Base-by-base conservation (phyloP, 1,284 basidiomycete genomes). In the Tilletia indica region DNA sequence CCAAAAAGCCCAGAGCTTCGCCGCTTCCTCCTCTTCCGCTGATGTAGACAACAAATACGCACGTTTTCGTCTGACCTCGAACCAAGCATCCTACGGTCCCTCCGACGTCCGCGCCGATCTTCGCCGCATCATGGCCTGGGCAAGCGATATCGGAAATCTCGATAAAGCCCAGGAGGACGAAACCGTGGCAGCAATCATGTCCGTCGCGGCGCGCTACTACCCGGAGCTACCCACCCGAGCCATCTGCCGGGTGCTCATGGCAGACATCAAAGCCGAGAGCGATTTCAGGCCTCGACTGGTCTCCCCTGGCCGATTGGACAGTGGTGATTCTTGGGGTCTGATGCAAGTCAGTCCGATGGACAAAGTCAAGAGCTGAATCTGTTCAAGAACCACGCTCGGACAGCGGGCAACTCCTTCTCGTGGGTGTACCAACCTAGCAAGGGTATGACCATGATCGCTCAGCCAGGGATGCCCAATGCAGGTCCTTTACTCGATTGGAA, bases 231-330 rank as follows among this genome's bases (percentile, higher is more conserved):
- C 77, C 25, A 82, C 79, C 0, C 71, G 72, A 21, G 76, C 72
- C 66, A 79, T 80, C 4, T 68, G 71, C 1, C 73, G 81, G 6
- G 73, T 79, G 31, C 77, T 83, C 69, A 73, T 83, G 56, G 77
- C 81, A 2, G 82, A 83, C 48, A 83, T 83, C 71, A 78, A 79
- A 66, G 78, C 81, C 38, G 82, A 83, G 64, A 80, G 78, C 19
- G 81, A 82, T 49, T 83, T 83, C 51, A 61, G 77, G 25, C 39
- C 75, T 2, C 14, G 25, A 31, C 69, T 73, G 45, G 47, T 76
- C 47, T 76, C 73, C 34, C 75, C 75, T 14, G 79, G 78, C 0
- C 74, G 82, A 9, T 71, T 82, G 1, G 81, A 82, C 51, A 78
- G 76, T 0, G 82, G 82, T 4, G 72, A 75, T 12, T 77, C 77